These are phyloP conservation scores for Suillus discolor DNA, from an alignment of 768 basidiomycete species.

Conservation along the genomic window DNA sequence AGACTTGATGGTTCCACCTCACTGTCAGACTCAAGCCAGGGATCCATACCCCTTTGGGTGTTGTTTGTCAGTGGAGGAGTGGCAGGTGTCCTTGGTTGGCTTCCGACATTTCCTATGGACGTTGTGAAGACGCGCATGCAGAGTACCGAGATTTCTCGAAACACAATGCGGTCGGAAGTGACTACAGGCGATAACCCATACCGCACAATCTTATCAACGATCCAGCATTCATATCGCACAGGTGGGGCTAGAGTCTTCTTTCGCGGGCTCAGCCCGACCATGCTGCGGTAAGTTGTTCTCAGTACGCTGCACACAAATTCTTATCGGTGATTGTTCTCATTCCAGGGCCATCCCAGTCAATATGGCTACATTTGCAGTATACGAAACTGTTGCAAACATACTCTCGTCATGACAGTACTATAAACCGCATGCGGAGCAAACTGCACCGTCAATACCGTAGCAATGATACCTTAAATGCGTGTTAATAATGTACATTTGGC, in stretches of 20 bases:
- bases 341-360: conserved; percentile 82
- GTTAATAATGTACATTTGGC: not conserved
- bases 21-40: conserved; percentile 44
- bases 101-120: conserved; percentile 84
- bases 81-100: conserved; percentile 80
- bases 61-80: conserved; percentile 74
- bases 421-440: conserved; percentile 1
- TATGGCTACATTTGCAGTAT: conserved; percentile 78
- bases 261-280: conserved; percentile 75
- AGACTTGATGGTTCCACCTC: conserved; percentile 33
- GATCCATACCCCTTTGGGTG: conserved; percentile 51
- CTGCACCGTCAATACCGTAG: not conserved
- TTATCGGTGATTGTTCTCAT: conserved; percentile 7
- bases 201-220: conserved; percentile 58
- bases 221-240: conserved; percentile 56
- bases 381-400: conserved; percentile 58
- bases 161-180: not conserved
- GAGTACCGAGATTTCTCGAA: conserved; percentile 33
- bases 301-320: not conserved
- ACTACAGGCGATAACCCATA: conserved; percentile 48
- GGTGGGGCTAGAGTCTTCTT: conserved; percentile 77
- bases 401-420: conserved; percentile 24
- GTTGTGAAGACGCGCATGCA: conserved; percentile 92
- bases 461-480: not conserved
- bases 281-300: conserved; percentile 58